Conservation (phyloP, 805 yeast species). For the Yarrowia sp. region DNA sequence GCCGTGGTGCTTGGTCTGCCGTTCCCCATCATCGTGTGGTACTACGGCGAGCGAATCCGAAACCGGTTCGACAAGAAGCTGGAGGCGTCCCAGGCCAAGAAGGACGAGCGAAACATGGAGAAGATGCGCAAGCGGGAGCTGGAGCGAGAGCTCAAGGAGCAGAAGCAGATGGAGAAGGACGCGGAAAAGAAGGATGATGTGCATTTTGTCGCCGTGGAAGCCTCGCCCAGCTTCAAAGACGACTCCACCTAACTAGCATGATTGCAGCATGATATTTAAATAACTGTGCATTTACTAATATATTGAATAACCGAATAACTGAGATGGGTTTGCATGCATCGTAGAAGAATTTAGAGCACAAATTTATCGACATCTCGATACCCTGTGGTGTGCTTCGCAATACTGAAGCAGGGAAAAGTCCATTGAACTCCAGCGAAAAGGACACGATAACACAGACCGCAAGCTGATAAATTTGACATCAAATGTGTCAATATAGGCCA, state of each 20-base stretch:
- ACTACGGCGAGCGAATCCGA: slow-evolving; percentile 57
- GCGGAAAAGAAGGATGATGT: not conserved
- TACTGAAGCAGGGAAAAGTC: no score
- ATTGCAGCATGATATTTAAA: not conserved
- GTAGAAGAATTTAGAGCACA: no score
- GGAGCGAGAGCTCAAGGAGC: slow-evolving; percentile 11
- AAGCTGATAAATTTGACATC: no score
- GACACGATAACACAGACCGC: no score
- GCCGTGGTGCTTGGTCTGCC: slow-evolving; percentile 63
- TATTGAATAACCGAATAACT: not conserved
- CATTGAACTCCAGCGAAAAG: no score
- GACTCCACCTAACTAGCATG: slow-evolving; percentile 11
- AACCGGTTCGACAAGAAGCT: slow-evolving; percentile 55
- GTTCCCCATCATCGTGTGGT: slow-evolving; percentile 54
- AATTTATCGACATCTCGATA: no score
- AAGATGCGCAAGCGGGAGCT: slow-evolving; percentile 30
- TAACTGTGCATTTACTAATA: slow-evolving; percentile 2
- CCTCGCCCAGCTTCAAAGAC: not conserved
- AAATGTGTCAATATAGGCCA: no score
- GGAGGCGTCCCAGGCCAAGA: slow-evolving; percentile 47
- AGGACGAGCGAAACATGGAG: slow-evolving; percentile 46
- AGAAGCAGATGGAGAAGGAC: not conserved
- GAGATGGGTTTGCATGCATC: no score
- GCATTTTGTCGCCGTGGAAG: not conserved
- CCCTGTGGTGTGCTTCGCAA: no score